A percentile compares a stretch with the other conserved stretches of the same genome.
Conservation (phyloP, 1,284 basidiomycete species). For the Malassezia furfur region DNA sequence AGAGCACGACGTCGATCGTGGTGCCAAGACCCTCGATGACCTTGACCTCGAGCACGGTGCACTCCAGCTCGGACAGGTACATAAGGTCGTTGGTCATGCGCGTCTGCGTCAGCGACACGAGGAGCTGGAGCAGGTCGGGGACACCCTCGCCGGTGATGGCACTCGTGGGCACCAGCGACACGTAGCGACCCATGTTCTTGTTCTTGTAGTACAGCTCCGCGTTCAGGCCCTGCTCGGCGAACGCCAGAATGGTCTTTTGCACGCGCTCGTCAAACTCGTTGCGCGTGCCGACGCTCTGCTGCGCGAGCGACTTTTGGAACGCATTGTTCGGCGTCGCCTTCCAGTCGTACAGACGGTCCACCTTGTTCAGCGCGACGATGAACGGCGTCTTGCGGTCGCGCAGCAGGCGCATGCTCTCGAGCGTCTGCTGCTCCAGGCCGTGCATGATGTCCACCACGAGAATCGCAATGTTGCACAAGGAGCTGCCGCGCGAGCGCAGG, state of each 20-base stretch:
- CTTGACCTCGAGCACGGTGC: slow-evolving; percentile 99
- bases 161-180: slow-evolving; percentile 93
- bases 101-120: slow-evolving; percentile 93
- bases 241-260: slow-evolving; percentile 74
- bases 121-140: slow-evolving; percentile 98
- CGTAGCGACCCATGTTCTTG: slow-evolving; percentile 86
- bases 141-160: slow-evolving; percentile 97
- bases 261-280: slow-evolving; percentile 89
- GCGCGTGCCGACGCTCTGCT: slow-evolving; percentile 70
- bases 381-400: slow-evolving; percentile 94
- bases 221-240: slow-evolving; percentile 96
- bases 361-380: slow-evolving; percentile 99
- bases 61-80: slow-evolving; percentile 96
- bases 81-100: slow-evolving; percentile 95
- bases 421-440: slow-evolving; percentile 90
- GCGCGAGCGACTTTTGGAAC: slow-evolving; percentile 81
- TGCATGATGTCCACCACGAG: slow-evolving; percentile 99
- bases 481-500: slow-evolving; percentile 86
- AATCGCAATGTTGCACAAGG: slow-evolving; percentile 97
- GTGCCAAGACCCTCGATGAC: slow-evolving; percentile 96
- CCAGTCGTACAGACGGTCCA: slow-evolving; percentile 97
- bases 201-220: slow-evolving; percentile 94
- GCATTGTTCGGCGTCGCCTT: slow-evolving; percentile 78
- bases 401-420: slow-evolving; percentile 87
- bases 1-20: slow-evolving; percentile 92